Evolutionary conservation across 768 basidiomycete species (phyloP), one percentile per base, ranked within the genome.

Genomic region (Arthromyces matolae): DNA sequence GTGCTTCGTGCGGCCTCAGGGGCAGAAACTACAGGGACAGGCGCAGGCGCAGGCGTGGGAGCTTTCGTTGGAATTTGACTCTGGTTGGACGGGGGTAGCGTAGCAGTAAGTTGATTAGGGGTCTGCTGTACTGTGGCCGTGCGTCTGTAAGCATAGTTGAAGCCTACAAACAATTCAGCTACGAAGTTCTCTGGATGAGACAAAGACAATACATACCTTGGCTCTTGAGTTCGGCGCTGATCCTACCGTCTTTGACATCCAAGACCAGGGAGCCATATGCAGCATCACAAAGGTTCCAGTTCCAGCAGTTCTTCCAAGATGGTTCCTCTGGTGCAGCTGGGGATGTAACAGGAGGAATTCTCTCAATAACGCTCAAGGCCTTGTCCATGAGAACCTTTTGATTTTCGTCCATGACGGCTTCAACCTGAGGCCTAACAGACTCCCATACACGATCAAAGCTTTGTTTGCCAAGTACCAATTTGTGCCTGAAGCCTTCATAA

Each of bases 291-390:
- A 98, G 70, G 60, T 97, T 95, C 95, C 95, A 96, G 64, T 96
- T 93, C 95, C 95, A 97, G 64, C 91, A 93, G 64, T 96, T 97
- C 69, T 97, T 99, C 96, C 96, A 99, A 0, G 90, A 84, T 3
- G 86, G 83, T 58, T 97, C 93, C 64, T 99, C 95, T 1, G 77
- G 72, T 7, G 77, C 72, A 0, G 71, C 75, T 5, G 77, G 73
- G 18, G 78, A 71, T 36, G 74, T 67, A 0, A 73, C 55, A 4
- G 76, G 69, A 1, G 94, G 94, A 5, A 96, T 69, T 37, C 90
- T 81, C 57, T 89, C 86, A 27, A 92, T 75, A 27, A 96, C 91
- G 10, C 79, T 80, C 36, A 97, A 70, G 1, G 90, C 89, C 71
- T 97, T 97, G 67, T 93, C 85, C 20, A 99, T 75, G 16, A 95